Base-by-base conservation (phyloP, 176 grass and related monocot species). In the Metroxylon sagu region DNA sequence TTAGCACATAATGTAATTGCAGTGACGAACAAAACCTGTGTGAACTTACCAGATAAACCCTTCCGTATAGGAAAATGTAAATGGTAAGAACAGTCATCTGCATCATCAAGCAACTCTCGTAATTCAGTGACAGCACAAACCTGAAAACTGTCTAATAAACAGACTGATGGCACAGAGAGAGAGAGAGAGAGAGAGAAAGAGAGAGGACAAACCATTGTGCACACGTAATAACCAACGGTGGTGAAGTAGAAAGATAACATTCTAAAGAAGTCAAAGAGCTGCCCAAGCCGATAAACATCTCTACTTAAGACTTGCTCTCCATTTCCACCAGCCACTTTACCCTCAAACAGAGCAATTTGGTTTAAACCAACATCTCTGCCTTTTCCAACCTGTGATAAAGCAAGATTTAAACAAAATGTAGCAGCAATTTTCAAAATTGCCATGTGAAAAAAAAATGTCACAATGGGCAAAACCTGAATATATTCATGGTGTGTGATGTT, bases 401-500 rank as follows among this genome's bases (percentile, higher is more conserved):
- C 16, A 60, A 16, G 30, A 0, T 18, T 25, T 43, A 16, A 60
- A 21, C 25, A 67, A 55, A 39, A 43, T 43, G 35, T 43, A 43
- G 35, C 35, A 43, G 35, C 35, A 43, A 12, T 43, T 2, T 43
- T 43, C 35, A 2, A 43, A 43, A 43, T 43, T 43, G 35, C 10
- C 8, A 43, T 43, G 35, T 43, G 21, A 23, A 23, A 43, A 43
- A 10, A 43, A 10, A 12, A 43, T 43, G 35, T 43, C 16, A 18
- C 35, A 60, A 53, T 3, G 43, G 43, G 25, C 8, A 53, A 25
- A 77, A 96, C 92, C 92, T 96, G 92, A 25, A 96, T 88, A 80
- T 96, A 96, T 84, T 96, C 92, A 82, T 96, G 92, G 59, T 96
- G 92, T 43, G 92, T 96, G 75, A 96, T 85, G 54, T 90, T 96